These are phyloP conservation scores for Ilex aquifolium DNA, from an alignment of 257 asterid species.

Conservation along the genomic window DNA sequence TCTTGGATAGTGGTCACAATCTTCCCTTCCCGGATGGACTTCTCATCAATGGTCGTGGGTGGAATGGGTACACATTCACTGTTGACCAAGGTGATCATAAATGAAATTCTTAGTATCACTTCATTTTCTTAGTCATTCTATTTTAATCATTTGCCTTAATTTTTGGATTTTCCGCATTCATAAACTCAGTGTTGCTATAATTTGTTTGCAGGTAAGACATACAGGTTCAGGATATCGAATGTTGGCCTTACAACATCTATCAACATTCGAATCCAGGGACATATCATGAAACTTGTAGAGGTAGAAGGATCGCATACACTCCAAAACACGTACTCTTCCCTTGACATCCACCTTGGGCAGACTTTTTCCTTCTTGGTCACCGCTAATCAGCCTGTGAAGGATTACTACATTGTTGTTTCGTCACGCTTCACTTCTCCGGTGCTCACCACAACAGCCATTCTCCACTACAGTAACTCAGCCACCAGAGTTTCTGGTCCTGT, in stretches of 20 bases:
- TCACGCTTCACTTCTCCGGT: conserved; percentile 72
- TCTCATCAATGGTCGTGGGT: conserved; percentile 83
- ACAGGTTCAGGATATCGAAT: conserved; percentile 86
- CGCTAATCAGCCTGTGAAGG: conserved; percentile 72
- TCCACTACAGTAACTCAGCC: conserved; percentile 74
- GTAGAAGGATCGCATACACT: conserved; percentile 96
- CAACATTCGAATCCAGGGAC: conserved; percentile 88
- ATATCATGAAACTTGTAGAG: conserved; percentile 79
- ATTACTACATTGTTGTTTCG: conserved; percentile 71
- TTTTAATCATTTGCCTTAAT: background rate
- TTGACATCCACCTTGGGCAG: conserved; percentile 84
- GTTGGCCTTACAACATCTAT: conserved; percentile 74
- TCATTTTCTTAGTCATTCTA: background rate
- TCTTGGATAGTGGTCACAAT: conserved; percentile 68
- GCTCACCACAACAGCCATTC: conserved; percentile 78
- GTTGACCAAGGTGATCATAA: conserved; percentile 60
- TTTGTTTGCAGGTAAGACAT: conserved; percentile 61
- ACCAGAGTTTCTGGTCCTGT: conserved; percentile 59
- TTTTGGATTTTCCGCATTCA: background rate
- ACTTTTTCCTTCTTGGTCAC: conserved; percentile 89
- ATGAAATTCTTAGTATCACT: background rate
- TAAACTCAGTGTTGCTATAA: background rate
- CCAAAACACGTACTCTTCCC: conserved; percentile 61
- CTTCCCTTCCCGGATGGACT: conserved; percentile 95
- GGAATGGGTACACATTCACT: conserved; percentile 80